A percentile compares a stretch with the other conserved stretches of the same genome.
phyloP scores from a whole-genome alignment of 2,329 filamentous ascomycete genomes.

The Elsinoe australis region DNA sequence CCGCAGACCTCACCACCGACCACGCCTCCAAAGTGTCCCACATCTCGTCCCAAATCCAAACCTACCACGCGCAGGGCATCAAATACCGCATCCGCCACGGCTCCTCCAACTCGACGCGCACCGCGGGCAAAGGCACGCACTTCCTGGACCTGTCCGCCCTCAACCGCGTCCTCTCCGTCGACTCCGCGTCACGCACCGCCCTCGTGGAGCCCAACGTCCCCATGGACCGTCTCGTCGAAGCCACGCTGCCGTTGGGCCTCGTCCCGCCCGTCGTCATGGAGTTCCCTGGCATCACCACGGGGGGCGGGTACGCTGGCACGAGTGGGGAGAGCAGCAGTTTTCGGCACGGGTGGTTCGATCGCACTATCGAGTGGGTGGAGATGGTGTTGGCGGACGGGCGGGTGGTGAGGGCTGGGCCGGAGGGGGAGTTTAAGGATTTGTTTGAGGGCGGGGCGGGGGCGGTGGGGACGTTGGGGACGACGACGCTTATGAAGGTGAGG shows the following conservation, averaged over 20 bases:
- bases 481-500: conserved; percentile 48
- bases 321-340: conserved; percentile 64
- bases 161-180: conserved; percentile 54
- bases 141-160: conserved; percentile 60
- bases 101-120: conserved; percentile 67
- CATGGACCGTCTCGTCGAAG: conserved; percentile 57
- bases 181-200: conserved; percentile 47
- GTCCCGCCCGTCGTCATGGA: conserved; percentile 63
- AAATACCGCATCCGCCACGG: conserved; percentile 72
- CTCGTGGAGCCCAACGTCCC: conserved; percentile 64
- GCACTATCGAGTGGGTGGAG: conserved; percentile 54
- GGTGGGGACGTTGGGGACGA: conserved; percentile 60
- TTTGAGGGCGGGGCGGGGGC: conserved; percentile 59
- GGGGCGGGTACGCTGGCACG: conserved; percentile 60
- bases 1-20: conserved; percentile 28
- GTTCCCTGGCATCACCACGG: conserved; percentile 64
- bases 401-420: conserved; percentile 44
- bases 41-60: conserved; percentile 41
- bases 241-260: conserved; percentile 48
- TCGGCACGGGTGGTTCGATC: conserved; percentile 59
- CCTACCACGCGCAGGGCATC: conserved; percentile 45
- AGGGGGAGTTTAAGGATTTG: conserved; percentile 50
- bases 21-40: conserved; percentile 39
- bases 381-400: conserved; percentile 57
- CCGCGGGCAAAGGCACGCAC: conserved; percentile 27